phyloP scores from a whole-genome alignment of 2,329 filamentous ascomycete species.

The Orbilia brochopaga region DNA sequence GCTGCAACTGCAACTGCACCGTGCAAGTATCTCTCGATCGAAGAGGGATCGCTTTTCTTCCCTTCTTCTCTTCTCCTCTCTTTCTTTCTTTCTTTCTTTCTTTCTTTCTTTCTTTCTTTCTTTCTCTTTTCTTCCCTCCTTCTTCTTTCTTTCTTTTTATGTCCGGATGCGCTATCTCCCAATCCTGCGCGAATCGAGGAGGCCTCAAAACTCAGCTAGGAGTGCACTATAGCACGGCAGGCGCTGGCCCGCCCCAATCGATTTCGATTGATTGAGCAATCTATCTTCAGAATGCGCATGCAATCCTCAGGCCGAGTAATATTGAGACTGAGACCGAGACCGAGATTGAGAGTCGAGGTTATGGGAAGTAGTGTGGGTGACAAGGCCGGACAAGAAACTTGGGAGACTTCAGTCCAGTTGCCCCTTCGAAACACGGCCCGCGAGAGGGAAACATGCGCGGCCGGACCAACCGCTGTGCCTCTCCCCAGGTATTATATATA shows the following conservation, averaged over 20 bases:
- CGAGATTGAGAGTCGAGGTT: not conserved
- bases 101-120: not conserved
- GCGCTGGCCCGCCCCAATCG: too few species aligned
- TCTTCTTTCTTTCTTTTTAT: not conserved
- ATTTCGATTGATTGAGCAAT: too few species aligned
- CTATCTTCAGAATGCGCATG: too few species aligned
- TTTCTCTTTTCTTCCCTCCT: not conserved
- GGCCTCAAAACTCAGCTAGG: slow-evolving; percentile 2
- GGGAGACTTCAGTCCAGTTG: slow-evolving; percentile 12
- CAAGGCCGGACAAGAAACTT: slow-evolving; percentile 1
- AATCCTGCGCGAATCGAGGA: slow-evolving; percentile 1
- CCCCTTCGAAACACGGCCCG: slow-evolving; percentile 39
- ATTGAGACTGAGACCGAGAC: too few species aligned
- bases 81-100: not conserved
- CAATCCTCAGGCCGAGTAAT: too few species aligned
- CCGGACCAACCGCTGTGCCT: too few species aligned
- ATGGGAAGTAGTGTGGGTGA: slow-evolving; percentile 14
- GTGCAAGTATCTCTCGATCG: too few species aligned
- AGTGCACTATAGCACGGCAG: too few species aligned
- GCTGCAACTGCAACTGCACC: too few species aligned
- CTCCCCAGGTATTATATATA: too few species aligned
- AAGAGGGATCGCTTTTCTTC: not conserved
- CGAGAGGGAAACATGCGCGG: too few species aligned
- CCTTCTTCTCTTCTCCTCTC: not conserved
- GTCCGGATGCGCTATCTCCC: not conserved